Percentiles rank a stretch among this genome's conserved stretches.
phyloP scores from a whole-genome alignment of 306 rosid genomes.

The Cicer chorassanicum region DNA sequence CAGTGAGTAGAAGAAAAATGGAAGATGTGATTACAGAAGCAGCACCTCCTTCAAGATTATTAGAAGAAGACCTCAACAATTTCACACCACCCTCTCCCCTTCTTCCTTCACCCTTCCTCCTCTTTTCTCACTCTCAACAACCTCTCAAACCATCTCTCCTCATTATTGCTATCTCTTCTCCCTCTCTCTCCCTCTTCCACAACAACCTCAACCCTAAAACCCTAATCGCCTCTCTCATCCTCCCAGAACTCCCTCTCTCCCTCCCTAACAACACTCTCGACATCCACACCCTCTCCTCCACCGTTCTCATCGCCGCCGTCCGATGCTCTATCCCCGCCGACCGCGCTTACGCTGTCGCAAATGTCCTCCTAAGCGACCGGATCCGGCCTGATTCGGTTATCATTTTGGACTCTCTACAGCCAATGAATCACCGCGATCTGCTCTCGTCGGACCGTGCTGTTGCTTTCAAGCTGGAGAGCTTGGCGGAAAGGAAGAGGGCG shows the following conservation, averaged over 20 bases:
- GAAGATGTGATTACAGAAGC: slow-evolving; percentile 84
- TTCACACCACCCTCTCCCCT: slow-evolving; percentile 65
- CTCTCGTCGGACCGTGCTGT: slow-evolving; percentile 60
- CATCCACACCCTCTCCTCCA: slow-evolving; percentile 52
- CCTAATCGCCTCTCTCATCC: slow-evolving; percentile 67
- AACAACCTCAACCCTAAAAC: slow-evolving; percentile 40
- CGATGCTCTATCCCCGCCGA: slow-evolving; percentile 52
- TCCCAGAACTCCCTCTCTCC: slow-evolving; percentile 71
- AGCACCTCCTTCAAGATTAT: slow-evolving; percentile 83
- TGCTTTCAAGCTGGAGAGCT: slow-evolving; percentile 77
- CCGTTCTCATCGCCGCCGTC: slow-evolving; percentile 54
- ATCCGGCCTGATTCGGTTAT: slow-evolving; percentile 62
- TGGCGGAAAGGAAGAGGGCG: slow-evolving; percentile 54
- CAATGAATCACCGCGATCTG: slow-evolving; percentile 61
- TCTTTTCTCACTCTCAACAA: slow-evolving; percentile 53
- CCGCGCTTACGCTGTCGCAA: slow-evolving; percentile 62
- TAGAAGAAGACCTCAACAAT: slow-evolving; percentile 80
- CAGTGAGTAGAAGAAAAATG: slow-evolving; percentile 45
- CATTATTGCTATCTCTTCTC: slow-evolving; percentile 66
- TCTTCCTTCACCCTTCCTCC: slow-evolving; percentile 70
- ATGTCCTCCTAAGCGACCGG: slow-evolving; percentile 47
- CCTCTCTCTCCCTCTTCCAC: slow-evolving; percentile 68
- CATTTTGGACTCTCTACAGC: slow-evolving; percentile 60
- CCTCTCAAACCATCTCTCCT: slow-evolving; percentile 76
- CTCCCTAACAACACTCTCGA: slow-evolving; percentile 52